Evolutionary conservation across 139 green algal species (phyloP).

Genomic region (Chlorella sp.): DNA sequence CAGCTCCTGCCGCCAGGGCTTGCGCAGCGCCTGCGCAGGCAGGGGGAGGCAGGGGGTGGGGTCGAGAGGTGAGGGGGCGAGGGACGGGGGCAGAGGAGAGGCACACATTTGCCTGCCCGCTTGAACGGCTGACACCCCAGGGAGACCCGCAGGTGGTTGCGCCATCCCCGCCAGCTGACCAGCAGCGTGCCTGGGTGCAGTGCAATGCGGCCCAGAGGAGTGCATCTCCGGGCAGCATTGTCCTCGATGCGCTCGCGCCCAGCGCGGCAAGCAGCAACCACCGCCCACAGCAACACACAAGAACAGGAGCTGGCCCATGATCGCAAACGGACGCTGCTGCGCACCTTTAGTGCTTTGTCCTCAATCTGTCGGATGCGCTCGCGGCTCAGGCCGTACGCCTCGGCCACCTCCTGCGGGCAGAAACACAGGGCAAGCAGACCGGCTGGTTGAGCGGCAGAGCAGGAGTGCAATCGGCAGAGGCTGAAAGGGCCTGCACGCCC

Average conservation of each 20-base stretch:
- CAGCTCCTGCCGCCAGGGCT: conserved; percentile 20
- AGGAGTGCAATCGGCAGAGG: too few relatives aligned
- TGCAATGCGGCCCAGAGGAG: too few relatives aligned
- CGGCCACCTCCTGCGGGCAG: conserved; percentile 27
- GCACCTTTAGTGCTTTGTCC: conserved; percentile 68
- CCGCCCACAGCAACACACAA: too few relatives aligned
- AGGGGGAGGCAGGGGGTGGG: not conserved
- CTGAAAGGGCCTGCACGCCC: too few relatives aligned
- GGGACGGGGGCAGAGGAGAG: not conserved
- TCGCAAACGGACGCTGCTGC: not conserved
- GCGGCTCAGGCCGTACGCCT: conserved; percentile 57
- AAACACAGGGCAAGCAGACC: not conserved
- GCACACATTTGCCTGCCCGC: too few relatives aligned
- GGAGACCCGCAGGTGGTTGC: too few relatives aligned
- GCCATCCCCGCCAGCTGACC: not conserved
- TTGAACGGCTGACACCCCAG: too few relatives aligned
- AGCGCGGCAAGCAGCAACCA: too few relatives aligned
- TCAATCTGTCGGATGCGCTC: conserved; percentile 93
- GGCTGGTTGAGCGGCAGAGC: too few relatives aligned
- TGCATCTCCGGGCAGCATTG: too few relatives aligned
- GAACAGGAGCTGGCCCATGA: not conserved
- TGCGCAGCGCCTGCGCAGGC: not conserved
- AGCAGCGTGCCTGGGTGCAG: too few relatives aligned
- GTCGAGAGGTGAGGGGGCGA: not conserved
- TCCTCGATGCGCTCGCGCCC: too few relatives aligned